These are phyloP conservation scores for Candida smagusa DNA, from an alignment of 1,139 yeast genomes.

Conservation along the genomic window DNA sequence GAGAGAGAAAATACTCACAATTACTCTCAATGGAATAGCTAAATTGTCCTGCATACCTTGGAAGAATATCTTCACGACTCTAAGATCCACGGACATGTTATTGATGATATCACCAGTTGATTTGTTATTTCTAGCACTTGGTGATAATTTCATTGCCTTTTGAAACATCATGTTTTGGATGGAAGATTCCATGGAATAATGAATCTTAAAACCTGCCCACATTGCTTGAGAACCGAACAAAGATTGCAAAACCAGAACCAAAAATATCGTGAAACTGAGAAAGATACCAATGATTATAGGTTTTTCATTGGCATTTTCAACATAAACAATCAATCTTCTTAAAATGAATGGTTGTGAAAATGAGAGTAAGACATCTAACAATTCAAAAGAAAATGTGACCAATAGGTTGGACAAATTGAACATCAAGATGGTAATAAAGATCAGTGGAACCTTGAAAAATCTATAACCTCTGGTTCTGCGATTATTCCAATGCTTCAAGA, in stretches of 20 bases:
- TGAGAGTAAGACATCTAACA: constrained; percentile 12
- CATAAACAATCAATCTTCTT: constrained; percentile 16
- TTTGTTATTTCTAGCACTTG: constrained; percentile 35
- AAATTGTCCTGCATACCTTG: constrained; percentile 24
- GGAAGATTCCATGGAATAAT: constrained; percentile 18
- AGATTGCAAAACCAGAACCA: constrained; percentile 15
- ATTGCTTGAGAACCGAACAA: constrained; percentile 19
- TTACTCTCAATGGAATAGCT: constrained; percentile 29
- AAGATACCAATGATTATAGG: constrained; percentile 24
- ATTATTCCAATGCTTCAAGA: constrained; percentile 10
- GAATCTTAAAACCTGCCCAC: constrained; percentile 14
- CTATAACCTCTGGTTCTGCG: constrained; percentile 5
- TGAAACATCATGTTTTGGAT: constrained; percentile 31
- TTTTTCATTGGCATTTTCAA: constrained; percentile 11
- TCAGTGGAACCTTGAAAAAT: constrained; percentile 14
- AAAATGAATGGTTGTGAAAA: constrained; percentile 23
- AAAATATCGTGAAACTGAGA: constrained; percentile 17
- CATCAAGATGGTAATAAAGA: constrained; percentile 14
- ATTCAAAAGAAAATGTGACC: constrained; percentile 8
- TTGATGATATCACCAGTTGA: constrained; percentile 41
- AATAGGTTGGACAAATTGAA: constrained; percentile 11
- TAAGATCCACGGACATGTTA: constrained; percentile 38
- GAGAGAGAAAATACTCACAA: constrained; percentile 26
- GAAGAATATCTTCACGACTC: constrained; percentile 21
- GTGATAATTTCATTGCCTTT: constrained; percentile 35